phyloP scores from a whole-genome alignment of 257 asterid genomes.

The Capsicum chinense region DNA sequence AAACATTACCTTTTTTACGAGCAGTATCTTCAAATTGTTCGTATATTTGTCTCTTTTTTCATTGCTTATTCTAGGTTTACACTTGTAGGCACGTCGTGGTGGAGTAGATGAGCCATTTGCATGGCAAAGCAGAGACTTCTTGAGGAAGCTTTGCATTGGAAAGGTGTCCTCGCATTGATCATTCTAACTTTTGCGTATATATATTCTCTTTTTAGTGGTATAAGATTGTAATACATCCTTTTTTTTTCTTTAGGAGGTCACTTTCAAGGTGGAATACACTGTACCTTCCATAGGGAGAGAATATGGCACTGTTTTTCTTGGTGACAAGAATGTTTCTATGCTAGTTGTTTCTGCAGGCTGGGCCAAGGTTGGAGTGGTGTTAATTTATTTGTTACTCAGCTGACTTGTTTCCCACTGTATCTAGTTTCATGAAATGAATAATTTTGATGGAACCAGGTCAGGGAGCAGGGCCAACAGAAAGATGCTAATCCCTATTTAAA shows the following conservation, averaged over 20 bases:
- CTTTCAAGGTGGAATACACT: constrained; percentile 87
- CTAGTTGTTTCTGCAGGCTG: constrained; percentile 92
- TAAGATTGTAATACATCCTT: not conserved
- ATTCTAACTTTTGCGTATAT: not conserved
- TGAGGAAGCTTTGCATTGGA: constrained; percentile 90
- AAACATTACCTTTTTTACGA: not conserved
- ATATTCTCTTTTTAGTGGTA: not conserved
- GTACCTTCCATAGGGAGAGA: constrained; percentile 88
- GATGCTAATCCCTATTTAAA: constrained; percentile 82
- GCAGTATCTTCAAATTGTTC: not conserved
- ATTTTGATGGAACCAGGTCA: constrained; percentile 57
- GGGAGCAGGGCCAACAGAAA: constrained; percentile 92
- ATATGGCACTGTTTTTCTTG: constrained; percentile 88
- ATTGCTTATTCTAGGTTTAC: not conserved
- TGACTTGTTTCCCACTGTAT: not conserved
- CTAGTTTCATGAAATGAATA: not conserved
- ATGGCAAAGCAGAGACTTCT: constrained; percentile 91
- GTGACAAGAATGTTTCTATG: constrained; percentile 72
- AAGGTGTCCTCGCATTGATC: constrained; percentile 57
- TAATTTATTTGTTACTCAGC: not conserved
- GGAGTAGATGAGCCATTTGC: constrained; percentile 94
- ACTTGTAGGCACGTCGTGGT: constrained; percentile 79
- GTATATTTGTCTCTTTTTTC: not conserved
- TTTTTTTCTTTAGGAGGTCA: constrained; percentile 62
- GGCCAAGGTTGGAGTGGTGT: constrained; percentile 72